A percentile compares a stretch with the other conserved stretches of the same genome.
phyloP scores from a whole-genome alignment of 345 rosid species.

The Excoecaria cochinchinensis region DNA sequence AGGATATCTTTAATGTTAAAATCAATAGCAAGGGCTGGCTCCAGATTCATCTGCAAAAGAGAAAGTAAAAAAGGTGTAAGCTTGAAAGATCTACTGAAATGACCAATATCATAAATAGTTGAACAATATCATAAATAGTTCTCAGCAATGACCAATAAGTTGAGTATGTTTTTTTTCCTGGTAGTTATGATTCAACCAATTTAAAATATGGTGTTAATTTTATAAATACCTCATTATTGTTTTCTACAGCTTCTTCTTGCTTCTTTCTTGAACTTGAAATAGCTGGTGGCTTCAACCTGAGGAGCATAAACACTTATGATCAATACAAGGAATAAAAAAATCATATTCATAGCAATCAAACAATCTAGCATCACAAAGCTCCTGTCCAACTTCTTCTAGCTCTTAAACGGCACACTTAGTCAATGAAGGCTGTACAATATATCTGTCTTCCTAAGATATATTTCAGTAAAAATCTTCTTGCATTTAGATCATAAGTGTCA shows the following conservation, averaged over 20 bases:
- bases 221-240: conserved; percentile 49
- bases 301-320: conserved; percentile 7
- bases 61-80: conserved; percentile 20
- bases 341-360: conserved; percentile 8
- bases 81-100: conserved; percentile 14
- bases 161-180: background rate
- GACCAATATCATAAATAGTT: background rate
- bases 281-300: conserved; percentile 66
- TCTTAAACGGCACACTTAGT: background rate
- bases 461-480: background rate
- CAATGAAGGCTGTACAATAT: background rate
- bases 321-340: conserved; percentile 6
- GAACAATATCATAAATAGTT: background rate
- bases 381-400: background rate
- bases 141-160: background rate
- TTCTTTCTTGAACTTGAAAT: conserved; percentile 53
- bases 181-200: background rate
- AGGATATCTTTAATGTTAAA: conserved; percentile 91
- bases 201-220: background rate
- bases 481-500: background rate
- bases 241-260: conserved; percentile 48
- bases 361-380: conserved; percentile 15
- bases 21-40: conserved; percentile 83
- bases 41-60: conserved; percentile 65
- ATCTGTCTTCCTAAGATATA: background rate